Percentiles rank a stretch among this genome's conserved stretches.
These are phyloP conservation scores for Ophiostoma sp. DNA, from an alignment of 2,329 filamentous ascomycete genomes.

Conservation along the genomic window DNA sequence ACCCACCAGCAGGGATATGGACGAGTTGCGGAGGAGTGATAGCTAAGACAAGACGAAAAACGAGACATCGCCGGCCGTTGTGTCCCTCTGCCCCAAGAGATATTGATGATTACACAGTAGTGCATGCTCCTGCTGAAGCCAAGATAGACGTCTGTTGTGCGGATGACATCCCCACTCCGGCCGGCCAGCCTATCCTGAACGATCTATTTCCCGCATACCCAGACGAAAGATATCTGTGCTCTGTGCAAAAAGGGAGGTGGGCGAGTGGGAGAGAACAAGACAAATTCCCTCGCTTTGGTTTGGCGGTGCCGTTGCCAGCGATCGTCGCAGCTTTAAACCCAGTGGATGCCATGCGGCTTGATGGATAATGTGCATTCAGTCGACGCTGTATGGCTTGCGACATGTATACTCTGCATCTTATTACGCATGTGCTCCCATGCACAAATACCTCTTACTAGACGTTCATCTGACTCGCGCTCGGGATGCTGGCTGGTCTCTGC, in stretches of 20 bases:
- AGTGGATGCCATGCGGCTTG: neutral
- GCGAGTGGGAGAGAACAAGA: neutral
- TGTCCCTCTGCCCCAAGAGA: neutral
- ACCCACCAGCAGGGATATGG: slow-evolving; percentile 13
- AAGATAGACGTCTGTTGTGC: slow-evolving; percentile 7
- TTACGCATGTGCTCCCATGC: neutral
- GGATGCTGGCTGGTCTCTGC: slow-evolving; percentile 10
- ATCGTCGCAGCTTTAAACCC: neutral
- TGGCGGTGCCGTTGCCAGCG: neutral
- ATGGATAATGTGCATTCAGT: neutral
- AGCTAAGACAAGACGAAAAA: slow-evolving; percentile 17
- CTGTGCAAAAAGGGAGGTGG: neutral
- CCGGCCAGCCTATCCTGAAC: slow-evolving; percentile 22
- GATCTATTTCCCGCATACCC: slow-evolving; percentile 22
- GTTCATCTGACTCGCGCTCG: slow-evolving; percentile 10
- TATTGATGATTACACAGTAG: neutral
- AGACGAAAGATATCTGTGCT: neutral
- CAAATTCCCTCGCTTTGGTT: neutral
- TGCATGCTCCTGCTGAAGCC: neutral
- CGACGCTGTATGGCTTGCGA: neutral
- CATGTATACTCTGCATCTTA: neutral
- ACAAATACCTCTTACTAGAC: neutral
- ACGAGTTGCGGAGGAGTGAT: slow-evolving; percentile 10
- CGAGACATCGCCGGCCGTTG: slow-evolving; percentile 7
- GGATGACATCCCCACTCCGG: slow-evolving; percentile 21